phyloP scores from a whole-genome alignment of 495 filamentous ascomycete genomes.

The Daldinia loculata region DNA sequence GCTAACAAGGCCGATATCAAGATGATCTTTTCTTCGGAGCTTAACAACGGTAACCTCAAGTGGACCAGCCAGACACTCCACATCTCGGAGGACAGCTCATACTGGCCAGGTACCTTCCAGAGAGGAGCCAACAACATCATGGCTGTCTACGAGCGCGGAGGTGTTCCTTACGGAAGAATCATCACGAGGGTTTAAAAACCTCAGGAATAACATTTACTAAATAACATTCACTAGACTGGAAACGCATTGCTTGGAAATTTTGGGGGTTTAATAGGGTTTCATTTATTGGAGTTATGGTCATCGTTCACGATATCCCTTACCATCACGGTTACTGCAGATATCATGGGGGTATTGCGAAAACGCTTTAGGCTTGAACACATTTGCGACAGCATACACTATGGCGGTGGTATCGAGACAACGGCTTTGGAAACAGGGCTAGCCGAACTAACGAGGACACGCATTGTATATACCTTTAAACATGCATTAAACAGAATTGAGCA shows the following conservation, averaged over 20 bases:
- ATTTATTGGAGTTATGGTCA: slow-evolving; percentile 13
- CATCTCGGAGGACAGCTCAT: slow-evolving; percentile 24
- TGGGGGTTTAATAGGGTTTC: background rate
- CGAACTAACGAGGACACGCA: background rate
- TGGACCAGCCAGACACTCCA: slow-evolving; percentile 25
- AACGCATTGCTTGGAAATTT: background rate
- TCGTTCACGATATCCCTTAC: slow-evolving; percentile 24
- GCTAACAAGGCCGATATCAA: slow-evolving; percentile 41
- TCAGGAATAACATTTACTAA: background rate
- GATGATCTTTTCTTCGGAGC: slow-evolving; percentile 33
- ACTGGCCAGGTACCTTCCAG: slow-evolving; percentile 35
- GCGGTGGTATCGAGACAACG: background rate
- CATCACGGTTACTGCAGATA: background rate
- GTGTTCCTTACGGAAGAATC: slow-evolving; percentile 21
- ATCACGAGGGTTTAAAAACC: slow-evolving; percentile 12
- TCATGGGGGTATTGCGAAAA: background rate
- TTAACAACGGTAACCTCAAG: slow-evolving; percentile 11
- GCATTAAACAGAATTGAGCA: background rate
- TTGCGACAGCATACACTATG: background rate
- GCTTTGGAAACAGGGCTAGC: background rate
- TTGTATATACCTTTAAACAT: background rate
- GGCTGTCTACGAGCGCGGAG: slow-evolving; percentile 36
- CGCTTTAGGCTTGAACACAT: background rate
- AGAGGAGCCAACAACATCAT: slow-evolving; percentile 15
- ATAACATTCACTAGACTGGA: background rate